phyloP scores from a whole-genome alignment of 2,329 filamentous ascomycete species.

The Byssoonygena ceratinophila region DNA sequence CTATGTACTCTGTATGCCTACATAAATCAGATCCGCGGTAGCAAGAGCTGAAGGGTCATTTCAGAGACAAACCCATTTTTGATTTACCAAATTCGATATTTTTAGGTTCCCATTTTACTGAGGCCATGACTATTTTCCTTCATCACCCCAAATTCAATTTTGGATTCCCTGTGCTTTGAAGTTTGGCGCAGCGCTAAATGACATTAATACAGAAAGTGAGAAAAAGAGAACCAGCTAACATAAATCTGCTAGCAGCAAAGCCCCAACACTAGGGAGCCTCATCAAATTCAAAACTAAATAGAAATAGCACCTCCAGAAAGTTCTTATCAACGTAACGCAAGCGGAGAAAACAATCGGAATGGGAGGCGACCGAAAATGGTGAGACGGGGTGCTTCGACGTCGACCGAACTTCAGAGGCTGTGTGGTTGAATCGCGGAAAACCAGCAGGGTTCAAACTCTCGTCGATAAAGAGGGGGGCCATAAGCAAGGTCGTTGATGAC shows the following conservation, averaged over 20 bases:
- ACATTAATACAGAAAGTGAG: background rate
- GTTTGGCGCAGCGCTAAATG: background rate
- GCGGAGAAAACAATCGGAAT: background rate
- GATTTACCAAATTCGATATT: background rate
- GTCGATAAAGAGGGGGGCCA: background rate
- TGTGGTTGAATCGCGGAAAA: background rate
- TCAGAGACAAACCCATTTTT: no score
- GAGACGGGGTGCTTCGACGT: background rate
- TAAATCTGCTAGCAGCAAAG: background rate
- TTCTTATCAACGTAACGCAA: background rate
- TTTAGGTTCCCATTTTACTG: background rate
- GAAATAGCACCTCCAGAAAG: constrained; percentile 2
- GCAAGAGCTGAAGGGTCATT: no score
- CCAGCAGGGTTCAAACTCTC: background rate
- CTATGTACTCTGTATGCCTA: no score
- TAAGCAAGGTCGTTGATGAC: background rate
- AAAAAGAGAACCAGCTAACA: background rate
- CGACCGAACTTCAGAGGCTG: background rate
- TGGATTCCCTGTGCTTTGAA: background rate
- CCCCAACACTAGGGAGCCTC: background rate
- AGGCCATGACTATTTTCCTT: background rate
- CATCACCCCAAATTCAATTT: background rate
- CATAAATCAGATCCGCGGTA: no score
- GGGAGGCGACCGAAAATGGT: background rate
- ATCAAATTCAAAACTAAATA: background rate